These are phyloP conservation scores for Miscanthus sacchariflorus DNA, from an alignment of 202 grass and related monocot species.

Conservation along the genomic window DNA sequence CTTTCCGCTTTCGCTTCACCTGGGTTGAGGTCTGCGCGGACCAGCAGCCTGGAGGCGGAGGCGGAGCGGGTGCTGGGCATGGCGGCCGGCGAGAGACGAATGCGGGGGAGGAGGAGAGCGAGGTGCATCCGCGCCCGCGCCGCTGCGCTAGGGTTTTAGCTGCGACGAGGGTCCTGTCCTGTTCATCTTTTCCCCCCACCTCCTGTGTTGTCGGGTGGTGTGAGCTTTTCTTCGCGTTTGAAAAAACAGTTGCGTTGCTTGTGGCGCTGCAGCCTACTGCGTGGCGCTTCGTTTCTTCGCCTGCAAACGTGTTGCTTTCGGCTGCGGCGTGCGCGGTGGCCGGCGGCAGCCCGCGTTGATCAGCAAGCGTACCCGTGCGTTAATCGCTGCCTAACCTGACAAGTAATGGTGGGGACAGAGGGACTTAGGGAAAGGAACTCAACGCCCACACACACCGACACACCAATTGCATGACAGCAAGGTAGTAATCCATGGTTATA, in stretches of 20 bases:
- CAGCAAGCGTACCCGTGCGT: too few species aligned
- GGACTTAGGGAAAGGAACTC: too few species aligned
- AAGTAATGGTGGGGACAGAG: too few species aligned
- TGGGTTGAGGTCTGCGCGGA: slow-evolving; percentile 31
- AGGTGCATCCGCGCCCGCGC: slow-evolving; percentile 34
- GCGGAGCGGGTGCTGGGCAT: slow-evolving; percentile 46
- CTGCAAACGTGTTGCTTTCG: too few species aligned
- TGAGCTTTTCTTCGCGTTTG: neutral
- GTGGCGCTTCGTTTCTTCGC: too few species aligned
- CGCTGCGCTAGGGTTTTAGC: slow-evolving; percentile 28
- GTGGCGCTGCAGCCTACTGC: neutral
- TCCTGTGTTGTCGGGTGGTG: accelerated
- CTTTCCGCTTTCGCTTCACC: neutral
- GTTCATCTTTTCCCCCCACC: neutral
- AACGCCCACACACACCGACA: too few species aligned
- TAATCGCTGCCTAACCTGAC: too few species aligned
- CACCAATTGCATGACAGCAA: too few species aligned
- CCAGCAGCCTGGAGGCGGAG: slow-evolving; percentile 19
- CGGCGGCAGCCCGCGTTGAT: too few species aligned
- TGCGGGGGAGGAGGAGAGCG: slow-evolving; percentile 30
- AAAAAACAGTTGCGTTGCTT: too few species aligned
- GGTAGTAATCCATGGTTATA: too few species aligned
- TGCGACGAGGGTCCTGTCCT: neutral
- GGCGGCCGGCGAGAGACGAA: slow-evolving; percentile 1
- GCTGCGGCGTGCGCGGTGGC: too few species aligned